Base-by-base conservation (phyloP, 129 eudicot species). In the sunflower (Helianthus annuus) region DNA sequence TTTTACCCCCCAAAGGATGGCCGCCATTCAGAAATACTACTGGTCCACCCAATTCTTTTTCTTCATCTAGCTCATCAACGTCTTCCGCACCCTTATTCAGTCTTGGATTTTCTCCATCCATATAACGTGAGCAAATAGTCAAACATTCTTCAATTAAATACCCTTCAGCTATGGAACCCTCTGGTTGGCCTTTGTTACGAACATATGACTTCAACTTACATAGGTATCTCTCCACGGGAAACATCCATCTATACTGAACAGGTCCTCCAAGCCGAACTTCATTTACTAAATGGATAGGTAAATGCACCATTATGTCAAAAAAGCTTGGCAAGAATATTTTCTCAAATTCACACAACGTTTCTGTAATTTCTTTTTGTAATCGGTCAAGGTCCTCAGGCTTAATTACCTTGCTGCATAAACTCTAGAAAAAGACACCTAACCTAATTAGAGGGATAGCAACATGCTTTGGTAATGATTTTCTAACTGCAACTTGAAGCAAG, bases 111-210 rank as follows among this genome's bases (percentile, higher is more conserved):
- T 27, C 32, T 27, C 32, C 2, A 27, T 27, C 2, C 2, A 27
- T 27, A 27, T 27, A 27, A 27, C 32, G 32, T 27, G 32, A 27
- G 32, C 32, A 27, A 27, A 27, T 0, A 27, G 32, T 27, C 32
- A 27, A 27, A 24, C 75, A 76, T 59, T 76, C 81, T 58, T 76
- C 75, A 5, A 66, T 66, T 27, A 27, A 27, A 27, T 27, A 27
- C 32, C 32, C 32, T 27, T 27, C 32, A 0, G 32, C 32, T 27
- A 76, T 69, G 2, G 69, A 68, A 10, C 60, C 75, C 29, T 76
- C 75, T 38, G 70, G 69, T 27, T 27, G 44, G 61, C 69, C 48
- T 36, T 44, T 48, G 32, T 27, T 27, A 27, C 32, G 32, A 27
- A 27, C 32, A 27, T 27, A 27, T 27, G 32, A 27, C 32, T 27